These are phyloP conservation scores for Tieghemostelium lacteum DNA, from an alignment of 78 protist genomes.

Conservation along the genomic window DNA sequence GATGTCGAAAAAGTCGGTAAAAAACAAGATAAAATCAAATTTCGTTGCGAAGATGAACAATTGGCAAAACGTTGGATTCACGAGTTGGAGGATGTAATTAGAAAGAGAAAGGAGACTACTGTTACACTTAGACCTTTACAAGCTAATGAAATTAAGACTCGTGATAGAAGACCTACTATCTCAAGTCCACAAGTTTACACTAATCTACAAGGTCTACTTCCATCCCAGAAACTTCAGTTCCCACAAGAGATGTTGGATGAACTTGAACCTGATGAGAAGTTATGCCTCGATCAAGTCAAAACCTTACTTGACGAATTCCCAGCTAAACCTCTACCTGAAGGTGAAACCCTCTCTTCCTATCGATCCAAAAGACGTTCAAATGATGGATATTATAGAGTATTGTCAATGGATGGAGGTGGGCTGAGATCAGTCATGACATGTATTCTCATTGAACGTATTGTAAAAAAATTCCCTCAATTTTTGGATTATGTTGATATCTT, in stretches of 20 bases:
- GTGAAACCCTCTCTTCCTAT: constrained; percentile 25
- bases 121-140: constrained; percentile 61
- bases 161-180: constrained; percentile 46
- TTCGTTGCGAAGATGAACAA: constrained; percentile 34
- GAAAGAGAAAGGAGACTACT: constrained; percentile 56
- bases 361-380: constrained; percentile 29
- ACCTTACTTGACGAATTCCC: constrained; percentile 25
- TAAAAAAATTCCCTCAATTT: constrained; percentile 30
- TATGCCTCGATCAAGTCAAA: constrained; percentile 36
- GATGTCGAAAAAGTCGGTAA: constrained; percentile 39
- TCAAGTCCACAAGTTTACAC: constrained; percentile 2
- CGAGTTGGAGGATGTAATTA: constrained; percentile 48
- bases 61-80: constrained; percentile 21
- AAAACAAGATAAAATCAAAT: constrained; percentile 16
- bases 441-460: constrained; percentile 61
- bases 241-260: constrained; percentile 23
- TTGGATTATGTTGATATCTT: constrained; percentile 64
- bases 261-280: constrained; percentile 54
- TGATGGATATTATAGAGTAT: constrained; percentile 58
- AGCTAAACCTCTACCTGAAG: constrained; percentile 48
- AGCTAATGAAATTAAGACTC: constrained; percentile 7
- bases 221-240: background rate
- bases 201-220: background rate
- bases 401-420: constrained; percentile 67
- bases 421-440: constrained; percentile 69